Evolutionary conservation across 352 stramenopile species (phyloP).

Genomic region (Pythium periplocum): DNA sequence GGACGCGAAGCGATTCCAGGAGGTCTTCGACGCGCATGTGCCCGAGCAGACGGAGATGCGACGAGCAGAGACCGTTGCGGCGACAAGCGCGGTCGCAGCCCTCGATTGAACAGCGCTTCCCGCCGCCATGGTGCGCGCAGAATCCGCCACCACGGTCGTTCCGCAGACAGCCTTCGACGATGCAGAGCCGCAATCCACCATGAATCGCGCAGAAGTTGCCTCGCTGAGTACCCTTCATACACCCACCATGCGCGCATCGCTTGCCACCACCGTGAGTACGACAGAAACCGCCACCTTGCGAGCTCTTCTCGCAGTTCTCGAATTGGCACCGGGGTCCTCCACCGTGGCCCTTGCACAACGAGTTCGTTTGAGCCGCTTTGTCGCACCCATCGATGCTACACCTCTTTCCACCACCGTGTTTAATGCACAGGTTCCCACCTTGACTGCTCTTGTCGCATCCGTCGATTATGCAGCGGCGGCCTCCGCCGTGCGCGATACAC

Average conservation of each 20-base stretch:
- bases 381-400: constrained; percentile 74
- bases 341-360: constrained; percentile 42
- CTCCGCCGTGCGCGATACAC: constrained; percentile 83
- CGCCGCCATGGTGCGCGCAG: constrained; percentile 43
- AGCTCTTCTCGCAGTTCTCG: constrained; percentile 36
- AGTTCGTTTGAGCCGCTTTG: constrained; percentile 52
- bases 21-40: constrained; percentile 9
- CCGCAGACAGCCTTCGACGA: constrained; percentile 66
- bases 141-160: constrained; percentile 41
- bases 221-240: constrained; percentile 38
- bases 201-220: constrained; percentile 33
- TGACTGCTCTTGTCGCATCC: constrained; percentile 83
- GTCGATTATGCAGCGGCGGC: constrained; percentile 67
- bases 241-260: constrained; percentile 28
- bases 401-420: constrained; percentile 81
- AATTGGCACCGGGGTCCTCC: constrained; percentile 37
- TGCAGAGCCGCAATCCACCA: constrained; percentile 63
- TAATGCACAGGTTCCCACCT: constrained; percentile 81
- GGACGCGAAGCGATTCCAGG: constrained; percentile 6
- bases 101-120: constrained; percentile 66
- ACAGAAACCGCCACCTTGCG: constrained; percentile 42
- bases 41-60: constrained; percentile 41
- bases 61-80: constrained; percentile 75
- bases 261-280: constrained; percentile 41
- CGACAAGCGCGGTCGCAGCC: constrained; percentile 72